These are phyloP conservation scores for Cyclaneusma minus DNA, from an alignment of 2,329 filamentous ascomycete species.

Conservation along the genomic window DNA sequence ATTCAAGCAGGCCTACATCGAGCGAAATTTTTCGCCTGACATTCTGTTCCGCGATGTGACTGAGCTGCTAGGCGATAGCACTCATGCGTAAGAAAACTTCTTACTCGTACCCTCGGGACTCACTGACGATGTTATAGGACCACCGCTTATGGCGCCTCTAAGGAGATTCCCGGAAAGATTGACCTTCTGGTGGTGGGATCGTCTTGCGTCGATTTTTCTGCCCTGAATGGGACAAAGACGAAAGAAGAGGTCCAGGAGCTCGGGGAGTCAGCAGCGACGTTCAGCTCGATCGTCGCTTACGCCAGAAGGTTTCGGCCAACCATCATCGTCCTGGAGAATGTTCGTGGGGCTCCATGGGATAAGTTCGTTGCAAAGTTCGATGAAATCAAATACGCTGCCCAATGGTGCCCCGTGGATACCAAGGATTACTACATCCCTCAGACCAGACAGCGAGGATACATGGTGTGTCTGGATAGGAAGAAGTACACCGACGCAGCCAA, in stretches of 20 bases:
- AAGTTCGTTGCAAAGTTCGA: conserved; percentile 25
- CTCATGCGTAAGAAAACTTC: conserved; percentile 27
- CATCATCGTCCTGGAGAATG: conserved; percentile 60
- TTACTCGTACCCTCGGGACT: conserved; percentile 5
- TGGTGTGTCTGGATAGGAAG: conserved; percentile 35
- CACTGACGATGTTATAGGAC: conserved; percentile 25
- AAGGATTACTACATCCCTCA: conserved; percentile 64
- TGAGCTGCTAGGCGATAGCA: conserved; percentile 29
- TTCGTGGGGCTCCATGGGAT: conserved; percentile 43
- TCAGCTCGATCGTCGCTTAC: conserved; percentile 44
- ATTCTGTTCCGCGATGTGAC: conserved; percentile 42
- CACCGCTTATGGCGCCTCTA: conserved; percentile 49
- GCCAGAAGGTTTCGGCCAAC: conserved; percentile 36
- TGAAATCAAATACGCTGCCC: conserved; percentile 36
- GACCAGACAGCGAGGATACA: conserved; percentile 44
- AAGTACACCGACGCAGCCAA: conserved; percentile 14
- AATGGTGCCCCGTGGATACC: conserved; percentile 39
- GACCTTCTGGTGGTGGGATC: conserved; percentile 60
- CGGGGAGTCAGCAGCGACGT: conserved; percentile 53
- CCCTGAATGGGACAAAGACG: conserved; percentile 35
- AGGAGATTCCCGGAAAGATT: conserved; percentile 35
- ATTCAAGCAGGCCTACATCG: conserved; percentile 49
- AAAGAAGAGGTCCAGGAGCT: conserved; percentile 32
- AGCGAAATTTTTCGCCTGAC: conserved; percentile 36
- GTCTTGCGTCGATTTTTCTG: conserved; percentile 62